Percentiles rank a stretch among this genome's conserved stretches.
Evolutionary conservation across 441 rosid species (phyloP).

Genomic region (Pelargonium citronellum): DNA sequence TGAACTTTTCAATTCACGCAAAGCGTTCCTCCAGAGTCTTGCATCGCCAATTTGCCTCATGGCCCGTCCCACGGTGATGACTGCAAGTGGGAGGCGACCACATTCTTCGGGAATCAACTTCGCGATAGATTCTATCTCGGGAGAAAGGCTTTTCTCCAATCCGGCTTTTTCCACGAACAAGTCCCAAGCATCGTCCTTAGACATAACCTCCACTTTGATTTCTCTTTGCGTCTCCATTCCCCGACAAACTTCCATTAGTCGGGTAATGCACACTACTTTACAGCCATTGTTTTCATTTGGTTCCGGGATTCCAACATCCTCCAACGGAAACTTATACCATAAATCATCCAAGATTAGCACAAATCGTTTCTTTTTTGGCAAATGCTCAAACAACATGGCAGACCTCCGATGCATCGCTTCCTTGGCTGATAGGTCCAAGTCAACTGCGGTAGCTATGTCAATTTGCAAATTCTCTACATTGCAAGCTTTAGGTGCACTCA

Average conservation of each 20-base stretch:
- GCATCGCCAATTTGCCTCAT: conserved; percentile 16
- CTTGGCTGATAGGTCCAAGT: conserved; percentile 11
- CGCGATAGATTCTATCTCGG: conserved; percentile 19
- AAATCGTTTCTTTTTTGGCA: conserved; percentile 10
- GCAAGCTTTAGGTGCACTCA: conserved; percentile 15
- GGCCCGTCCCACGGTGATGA: conserved; percentile 22
- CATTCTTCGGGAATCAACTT: conserved; percentile 23
- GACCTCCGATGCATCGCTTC: conserved; percentile 12
- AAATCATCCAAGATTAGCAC: conserved; percentile 23
- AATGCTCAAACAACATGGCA: conserved; percentile 10
- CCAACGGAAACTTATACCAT: conserved; percentile 20
- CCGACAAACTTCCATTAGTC: conserved; percentile 19
- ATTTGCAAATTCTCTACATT: conserved; percentile 16
- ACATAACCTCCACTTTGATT: conserved; percentile 20
- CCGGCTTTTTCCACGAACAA: conserved; percentile 21
- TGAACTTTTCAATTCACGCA: conserved; percentile 17
- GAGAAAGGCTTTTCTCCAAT: not conserved
- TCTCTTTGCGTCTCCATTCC: conserved; percentile 18
- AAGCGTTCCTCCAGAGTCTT: conserved; percentile 19
- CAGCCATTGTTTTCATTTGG: conserved; percentile 21
- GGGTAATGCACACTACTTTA: conserved; percentile 20
- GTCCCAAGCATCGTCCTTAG: conserved; percentile 19
- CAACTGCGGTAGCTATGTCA: conserved; percentile 17
- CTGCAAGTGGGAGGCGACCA: conserved; percentile 23
- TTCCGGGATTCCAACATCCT: conserved; percentile 23